Conservation (phyloP, 2,329 filamentous ascomycete genomes). For the Aspergillus novoparasiticus region DNA sequence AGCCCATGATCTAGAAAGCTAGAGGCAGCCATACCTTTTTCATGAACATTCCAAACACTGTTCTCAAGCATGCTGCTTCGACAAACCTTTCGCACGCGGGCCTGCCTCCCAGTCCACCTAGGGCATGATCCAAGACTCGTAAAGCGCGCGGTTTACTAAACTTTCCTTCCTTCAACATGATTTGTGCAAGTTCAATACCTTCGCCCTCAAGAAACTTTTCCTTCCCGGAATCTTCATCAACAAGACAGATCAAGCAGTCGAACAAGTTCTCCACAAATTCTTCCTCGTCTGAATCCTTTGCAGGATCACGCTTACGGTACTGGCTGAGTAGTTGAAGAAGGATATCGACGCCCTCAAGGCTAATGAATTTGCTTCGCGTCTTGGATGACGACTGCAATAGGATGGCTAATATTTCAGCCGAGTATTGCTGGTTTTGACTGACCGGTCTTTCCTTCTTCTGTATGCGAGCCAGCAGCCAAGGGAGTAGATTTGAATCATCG, state of each 20-base stretch:
- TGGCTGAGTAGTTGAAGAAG: slow-evolving; percentile 80
- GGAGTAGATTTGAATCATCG: slow-evolving; percentile 66
- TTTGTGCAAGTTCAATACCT: slow-evolving; percentile 84
- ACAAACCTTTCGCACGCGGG: slow-evolving; percentile 75
- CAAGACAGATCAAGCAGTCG: slow-evolving; percentile 78
- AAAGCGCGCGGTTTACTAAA: slow-evolving; percentile 77
- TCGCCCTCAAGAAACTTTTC: slow-evolving; percentile 83
- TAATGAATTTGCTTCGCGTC: slow-evolving; percentile 66
- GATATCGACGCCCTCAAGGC: slow-evolving; percentile 72
- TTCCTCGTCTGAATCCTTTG: slow-evolving; percentile 83
- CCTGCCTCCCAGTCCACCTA: slow-evolving; percentile 59
- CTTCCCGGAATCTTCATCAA: slow-evolving; percentile 75
- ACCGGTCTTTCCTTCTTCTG: slow-evolving; percentile 68
- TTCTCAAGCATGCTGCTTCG: slow-evolving; percentile 81
- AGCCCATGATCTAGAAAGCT: background rate
- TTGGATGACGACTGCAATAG: slow-evolving; percentile 73
- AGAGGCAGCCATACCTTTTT: slow-evolving; percentile 58
- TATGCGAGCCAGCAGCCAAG: slow-evolving; percentile 77
- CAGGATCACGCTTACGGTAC: slow-evolving; percentile 84
- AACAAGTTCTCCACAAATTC: slow-evolving; percentile 96
- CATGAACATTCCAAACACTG: slow-evolving; percentile 83
- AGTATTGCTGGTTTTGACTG: slow-evolving; percentile 92
- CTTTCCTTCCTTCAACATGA: slow-evolving; percentile 89
- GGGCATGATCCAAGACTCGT: slow-evolving; percentile 80
- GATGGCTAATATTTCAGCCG: slow-evolving; percentile 88